Evolutionary conservation across 768 basidiomycete species (phyloP).

Genomic region (Dioszegia aurantiaca): DNA sequence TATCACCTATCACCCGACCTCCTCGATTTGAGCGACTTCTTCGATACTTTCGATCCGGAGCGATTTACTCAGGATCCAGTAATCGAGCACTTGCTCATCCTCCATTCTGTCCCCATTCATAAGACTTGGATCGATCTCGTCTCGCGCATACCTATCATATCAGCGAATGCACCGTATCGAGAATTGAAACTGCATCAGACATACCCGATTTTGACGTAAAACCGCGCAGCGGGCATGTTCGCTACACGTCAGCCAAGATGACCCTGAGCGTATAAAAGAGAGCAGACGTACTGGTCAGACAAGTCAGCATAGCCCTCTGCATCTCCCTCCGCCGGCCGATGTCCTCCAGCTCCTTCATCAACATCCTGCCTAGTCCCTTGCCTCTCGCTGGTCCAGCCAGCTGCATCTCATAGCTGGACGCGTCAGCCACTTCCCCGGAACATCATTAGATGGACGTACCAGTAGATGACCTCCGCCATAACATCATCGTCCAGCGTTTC

Average conservation of each 20-base stretch:
- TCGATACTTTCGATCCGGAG: neutral
- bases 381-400: constrained; percentile 16
- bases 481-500: constrained; percentile 28
- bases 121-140: constrained; percentile 42
- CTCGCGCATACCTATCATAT: constrained; percentile 28
- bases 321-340: constrained; percentile 29
- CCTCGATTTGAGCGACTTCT: no score
- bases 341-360: constrained; percentile 25
- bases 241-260: constrained; percentile 12
- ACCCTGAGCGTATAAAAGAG: neutral
- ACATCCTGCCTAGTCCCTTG: constrained; percentile 21
- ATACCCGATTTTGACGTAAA: constrained; percentile 38
- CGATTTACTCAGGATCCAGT: constrained; percentile 34
- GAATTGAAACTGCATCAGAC: neutral
- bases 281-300: constrained; percentile 32
- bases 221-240: constrained; percentile 28
- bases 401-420: constrained; percentile 39
- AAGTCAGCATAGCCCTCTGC: constrained; percentile 41
- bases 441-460: constrained; percentile 23
- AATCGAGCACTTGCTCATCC: constrained; percentile 17
- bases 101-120: constrained; percentile 22
- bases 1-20: no score
- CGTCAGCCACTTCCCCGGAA: constrained; percentile 1
- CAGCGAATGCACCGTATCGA: neutral
- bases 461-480: constrained; percentile 41